phyloP scores from a whole-genome alignment of 2,329 filamentous ascomycete genomes.

The Leptographium lundbergii region DNA sequence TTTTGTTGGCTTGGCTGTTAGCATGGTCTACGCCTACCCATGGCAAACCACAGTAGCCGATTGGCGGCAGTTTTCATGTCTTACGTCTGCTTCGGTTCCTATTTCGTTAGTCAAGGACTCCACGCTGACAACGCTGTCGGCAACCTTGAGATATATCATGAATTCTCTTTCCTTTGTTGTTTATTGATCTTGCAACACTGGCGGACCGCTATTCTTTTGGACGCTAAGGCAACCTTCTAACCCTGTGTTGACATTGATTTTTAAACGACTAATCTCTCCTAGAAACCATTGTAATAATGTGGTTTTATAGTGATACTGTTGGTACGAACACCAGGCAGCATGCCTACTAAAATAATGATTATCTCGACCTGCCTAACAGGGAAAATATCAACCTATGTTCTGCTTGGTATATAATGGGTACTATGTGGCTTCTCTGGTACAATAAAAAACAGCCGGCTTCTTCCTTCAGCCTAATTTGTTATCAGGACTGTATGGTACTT shows the following conservation, averaged over 20 bases:
- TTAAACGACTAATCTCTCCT: slow-evolving; percentile 14
- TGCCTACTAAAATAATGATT: no score
- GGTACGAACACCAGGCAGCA: no score
- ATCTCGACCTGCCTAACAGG: no score
- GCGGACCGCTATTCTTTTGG: slow-evolving; percentile 52
- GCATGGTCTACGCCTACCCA: slow-evolving; percentile 13
- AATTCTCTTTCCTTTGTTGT: slow-evolving; percentile 48
- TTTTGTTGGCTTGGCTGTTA: slow-evolving; percentile 35
- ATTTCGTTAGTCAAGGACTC: slow-evolving; percentile 14
- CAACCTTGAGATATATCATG: slow-evolving; percentile 48
- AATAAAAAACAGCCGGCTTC: no score
- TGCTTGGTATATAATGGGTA: no score
- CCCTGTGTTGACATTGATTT: no score
- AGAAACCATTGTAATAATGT: no score
- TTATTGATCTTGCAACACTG: slow-evolving; percentile 47
- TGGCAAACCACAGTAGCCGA: background rate
- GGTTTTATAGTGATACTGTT: no score
- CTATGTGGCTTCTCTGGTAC: no score
- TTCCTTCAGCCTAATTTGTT: no score
- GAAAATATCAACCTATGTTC: no score
- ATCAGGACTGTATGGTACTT: no score
- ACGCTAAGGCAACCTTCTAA: slow-evolving; percentile 34
- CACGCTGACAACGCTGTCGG: slow-evolving; percentile 38
- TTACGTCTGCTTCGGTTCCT: slow-evolving; percentile 1
- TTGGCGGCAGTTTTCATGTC: background rate